Percentiles rank a stretch among this genome's conserved stretches.
phyloP scores from a whole-genome alignment of 176 grass and related monocot species.

The Carex cristatella region DNA sequence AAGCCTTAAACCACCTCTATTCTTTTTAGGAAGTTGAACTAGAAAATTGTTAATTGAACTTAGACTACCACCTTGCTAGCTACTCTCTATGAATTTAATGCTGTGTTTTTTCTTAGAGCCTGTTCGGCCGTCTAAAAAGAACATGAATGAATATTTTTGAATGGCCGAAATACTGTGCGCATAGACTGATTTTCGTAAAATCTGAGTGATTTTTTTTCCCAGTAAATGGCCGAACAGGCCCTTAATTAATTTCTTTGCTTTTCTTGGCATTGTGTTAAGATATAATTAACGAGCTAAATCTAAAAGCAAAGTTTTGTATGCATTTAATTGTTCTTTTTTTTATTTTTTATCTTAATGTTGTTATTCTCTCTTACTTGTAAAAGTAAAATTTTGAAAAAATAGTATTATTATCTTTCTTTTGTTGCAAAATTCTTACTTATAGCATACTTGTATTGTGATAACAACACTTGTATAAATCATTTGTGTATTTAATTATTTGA shows the following conservation, averaged over 20 bases:
- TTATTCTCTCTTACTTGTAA: neutral
- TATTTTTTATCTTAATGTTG: neutral
- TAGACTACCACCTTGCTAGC: neutral
- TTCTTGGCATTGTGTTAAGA: neutral
- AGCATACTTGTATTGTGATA: neutral
- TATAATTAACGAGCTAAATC: neutral
- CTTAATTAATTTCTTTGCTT: neutral
- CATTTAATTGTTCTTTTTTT: neutral
- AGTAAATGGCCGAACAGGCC: too few species aligned
- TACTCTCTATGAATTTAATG: neutral
- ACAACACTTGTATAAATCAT: neutral
- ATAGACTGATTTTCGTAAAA: too few species aligned
- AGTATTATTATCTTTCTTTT: neutral
- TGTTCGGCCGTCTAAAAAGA: too few species aligned
- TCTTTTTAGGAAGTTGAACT: conserved; percentile 9
- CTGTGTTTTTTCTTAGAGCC: neutral
- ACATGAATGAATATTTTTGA: too few species aligned
- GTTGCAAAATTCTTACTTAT: neutral
- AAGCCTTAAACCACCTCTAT: conserved; percentile 17
- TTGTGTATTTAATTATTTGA: neutral
- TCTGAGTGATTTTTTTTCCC: too few species aligned
- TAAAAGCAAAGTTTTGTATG: neutral
- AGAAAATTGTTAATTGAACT: neutral
- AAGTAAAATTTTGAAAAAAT: neutral
- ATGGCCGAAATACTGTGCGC: too few species aligned